Base-by-base conservation (phyloP, 2,329 filamentous ascomycete species). In the Myrmaecium sp. region DNA sequence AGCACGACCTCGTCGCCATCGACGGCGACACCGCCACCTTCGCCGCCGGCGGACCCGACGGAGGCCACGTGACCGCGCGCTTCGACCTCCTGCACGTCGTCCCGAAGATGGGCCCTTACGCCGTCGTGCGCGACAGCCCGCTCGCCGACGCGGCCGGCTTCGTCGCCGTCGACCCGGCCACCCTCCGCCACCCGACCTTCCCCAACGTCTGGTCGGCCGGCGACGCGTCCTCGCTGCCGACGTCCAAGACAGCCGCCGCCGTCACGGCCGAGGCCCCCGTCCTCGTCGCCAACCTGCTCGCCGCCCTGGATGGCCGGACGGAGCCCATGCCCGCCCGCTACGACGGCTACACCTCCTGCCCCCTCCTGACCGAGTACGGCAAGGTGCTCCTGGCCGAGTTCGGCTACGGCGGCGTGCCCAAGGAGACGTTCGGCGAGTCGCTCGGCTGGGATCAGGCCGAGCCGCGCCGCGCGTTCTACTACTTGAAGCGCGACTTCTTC, bases 401-500 rank as follows among this genome's bases (percentile, higher is more conserved):
- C 54, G 72, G 68, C 50, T 74, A 74, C 33, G 69, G 64, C 2
- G 66, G 64, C 6, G 57, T 56, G 35, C 67, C 69, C 5, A 70
- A 73, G 42, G 69, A 74, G 54, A 73, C 69, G 1, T 74, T 74
- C 34, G 55, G 50, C 4, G 46, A 54, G 41, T 46, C 41, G 25
- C 29, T 72, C 9, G 68, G 66, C 1, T 54, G 73, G 5, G 66
- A 74, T 36, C 69, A 74, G 44, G 58, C 44, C 0, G 47, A 48
- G 6, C 69, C 69, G 2, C 57, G 67, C 3, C 57, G 60, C 3
- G 51, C 60, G 0, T 74, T 74, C 40, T 74, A 69, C 36, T 53
- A 72, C 37, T 36, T 74, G 23, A 74, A 74, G 55, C 74, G 69
- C 49, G 62, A 73, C 39, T 74, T 74, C 38, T 74, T 74, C 47